Evolutionary conservation across 2,329 filamentous ascomycete genomes (phyloP), one percentile per base, ranked within the genome.

Genomic region (Emericellopsis atlantica): DNA sequence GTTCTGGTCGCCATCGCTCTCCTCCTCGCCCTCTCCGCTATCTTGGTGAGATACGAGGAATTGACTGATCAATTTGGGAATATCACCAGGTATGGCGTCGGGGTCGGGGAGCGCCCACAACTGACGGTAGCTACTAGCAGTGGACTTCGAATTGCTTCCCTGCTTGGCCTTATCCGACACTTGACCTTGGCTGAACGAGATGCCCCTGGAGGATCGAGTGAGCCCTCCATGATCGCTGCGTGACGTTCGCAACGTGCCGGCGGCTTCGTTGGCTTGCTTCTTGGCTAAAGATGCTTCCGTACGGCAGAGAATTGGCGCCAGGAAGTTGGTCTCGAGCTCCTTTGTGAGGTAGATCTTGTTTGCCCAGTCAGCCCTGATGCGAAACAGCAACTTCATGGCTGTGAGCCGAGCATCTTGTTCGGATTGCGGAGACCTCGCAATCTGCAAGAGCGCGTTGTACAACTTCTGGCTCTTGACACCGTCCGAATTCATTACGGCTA

Each of bases 351-450:
- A 86, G 4, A 95, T 72, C 36, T 80, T 74, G 48, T 89, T 77
- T 9, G 82, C 77, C 55, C 83, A 86, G 58, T 95, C 87, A 18
- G 87, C 86, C 44, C 89, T 76, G 24, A 95, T 65, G 35, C 89
- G 78, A 55, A 93, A 90, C 2, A 95, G 65, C 35, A 90, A 62
- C 51, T 85, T 87, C 67, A 89, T 76, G 3, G 81, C 79, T 11
- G 79, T 80, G 22, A 92, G 64, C 6, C 84, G 79, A 40, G 83
- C 79, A 58, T 85, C 79, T 6, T 72, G 65, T 44, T 83, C 81
- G 45, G 73, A 76, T 26, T 69, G 64, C 23, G 66, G 68, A 14
- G 72, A 72, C 47, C 70, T 72, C 6, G 73, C 77, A 48, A 88
- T 77, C 40, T 69, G 67, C 34, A 89, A 62, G 5, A 90, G 60